phyloP scores from a whole-genome alignment of 257 asterid genomes.

The Solanum piurae region DNA sequence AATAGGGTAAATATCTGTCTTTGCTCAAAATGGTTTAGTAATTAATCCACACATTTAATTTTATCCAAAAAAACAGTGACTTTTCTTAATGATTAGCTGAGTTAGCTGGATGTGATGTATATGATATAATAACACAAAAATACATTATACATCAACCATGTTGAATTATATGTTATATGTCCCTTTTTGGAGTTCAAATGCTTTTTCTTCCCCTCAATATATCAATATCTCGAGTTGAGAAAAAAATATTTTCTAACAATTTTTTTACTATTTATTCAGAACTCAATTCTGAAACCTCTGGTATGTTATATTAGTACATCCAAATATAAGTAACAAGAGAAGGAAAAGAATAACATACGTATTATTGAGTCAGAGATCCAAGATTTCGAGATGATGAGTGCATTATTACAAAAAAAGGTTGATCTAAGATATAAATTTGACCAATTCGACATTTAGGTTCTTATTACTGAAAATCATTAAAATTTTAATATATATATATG shows the following conservation, averaged over 20 bases:
- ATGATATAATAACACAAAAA: background rate
- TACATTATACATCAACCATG: background rate
- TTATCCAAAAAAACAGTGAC: background rate
- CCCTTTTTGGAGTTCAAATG: background rate
- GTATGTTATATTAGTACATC: background rate
- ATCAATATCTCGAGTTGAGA: background rate
- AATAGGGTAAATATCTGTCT: background rate
- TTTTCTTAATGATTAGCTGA: background rate
- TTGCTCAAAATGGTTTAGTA: background rate
- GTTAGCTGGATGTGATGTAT: background rate
- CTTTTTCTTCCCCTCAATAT: background rate
- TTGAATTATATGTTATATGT: background rate
- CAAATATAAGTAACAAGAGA: background rate
- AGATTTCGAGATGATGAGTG: too few relatives aligned
- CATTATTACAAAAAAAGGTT: too few relatives aligned
- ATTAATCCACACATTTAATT: background rate
- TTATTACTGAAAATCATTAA: too few relatives aligned
- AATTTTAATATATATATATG: too few relatives aligned
- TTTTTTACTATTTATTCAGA: too few relatives aligned
- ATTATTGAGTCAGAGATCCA: fast-evolving
- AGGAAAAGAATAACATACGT: background rate
- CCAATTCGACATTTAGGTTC: fast-evolving
- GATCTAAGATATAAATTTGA: too few relatives aligned
- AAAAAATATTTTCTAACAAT: too few relatives aligned
- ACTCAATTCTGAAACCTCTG: background rate